Evolutionary conservation across 1,284 basidiomycete genomes (phyloP).

Genomic region (Anthracocystis panici-leucophaei): DNA sequence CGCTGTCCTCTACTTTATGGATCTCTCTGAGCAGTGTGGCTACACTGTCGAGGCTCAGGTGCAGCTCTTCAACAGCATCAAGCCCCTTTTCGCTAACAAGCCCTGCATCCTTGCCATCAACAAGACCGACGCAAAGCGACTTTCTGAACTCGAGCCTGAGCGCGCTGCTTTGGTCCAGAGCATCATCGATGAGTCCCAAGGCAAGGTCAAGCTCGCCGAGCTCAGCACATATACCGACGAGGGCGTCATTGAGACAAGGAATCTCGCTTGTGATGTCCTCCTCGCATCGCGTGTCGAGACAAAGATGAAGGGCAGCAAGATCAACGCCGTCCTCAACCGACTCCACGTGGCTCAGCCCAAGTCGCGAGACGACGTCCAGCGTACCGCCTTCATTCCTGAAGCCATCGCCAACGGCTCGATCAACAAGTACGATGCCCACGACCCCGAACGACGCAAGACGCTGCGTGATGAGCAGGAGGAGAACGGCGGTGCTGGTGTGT

Average conservation of each 20-base stretch:
- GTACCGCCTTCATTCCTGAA: conserved; percentile 63
- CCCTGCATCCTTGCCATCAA: conserved; percentile 68
- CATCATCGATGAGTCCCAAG: conserved; percentile 61
- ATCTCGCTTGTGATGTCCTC: conserved; percentile 66
- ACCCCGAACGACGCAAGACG: conserved; percentile 61
- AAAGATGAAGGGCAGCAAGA: conserved; percentile 67
- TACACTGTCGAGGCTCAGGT: conserved; percentile 69
- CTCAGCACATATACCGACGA: conserved; percentile 69
- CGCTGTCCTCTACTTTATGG: conserved; percentile 69
- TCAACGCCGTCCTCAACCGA: conserved; percentile 66
- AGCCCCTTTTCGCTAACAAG: conserved; percentile 69
- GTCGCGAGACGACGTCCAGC: conserved; percentile 63
- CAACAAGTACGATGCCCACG: conserved; percentile 64
- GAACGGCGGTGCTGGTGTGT: conserved; percentile 68
- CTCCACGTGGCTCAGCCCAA: conserved; percentile 67
- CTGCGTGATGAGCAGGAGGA: conserved; percentile 68
- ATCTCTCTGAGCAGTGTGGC: conserved; percentile 69
- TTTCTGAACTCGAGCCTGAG: conserved; percentile 62
- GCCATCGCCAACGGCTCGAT: conserved; percentile 51
- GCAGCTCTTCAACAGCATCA: conserved; percentile 69
- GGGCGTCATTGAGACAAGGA: conserved; percentile 67
- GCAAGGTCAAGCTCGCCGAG: conserved; percentile 63
- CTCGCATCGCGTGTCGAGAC: conserved; percentile 65
- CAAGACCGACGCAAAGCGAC: conserved; percentile 64
- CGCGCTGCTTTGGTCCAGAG: conserved; percentile 60